Base-by-base conservation (phyloP, 2,329 filamentous ascomycete species). In the Harringtonia aguacate region DNA sequence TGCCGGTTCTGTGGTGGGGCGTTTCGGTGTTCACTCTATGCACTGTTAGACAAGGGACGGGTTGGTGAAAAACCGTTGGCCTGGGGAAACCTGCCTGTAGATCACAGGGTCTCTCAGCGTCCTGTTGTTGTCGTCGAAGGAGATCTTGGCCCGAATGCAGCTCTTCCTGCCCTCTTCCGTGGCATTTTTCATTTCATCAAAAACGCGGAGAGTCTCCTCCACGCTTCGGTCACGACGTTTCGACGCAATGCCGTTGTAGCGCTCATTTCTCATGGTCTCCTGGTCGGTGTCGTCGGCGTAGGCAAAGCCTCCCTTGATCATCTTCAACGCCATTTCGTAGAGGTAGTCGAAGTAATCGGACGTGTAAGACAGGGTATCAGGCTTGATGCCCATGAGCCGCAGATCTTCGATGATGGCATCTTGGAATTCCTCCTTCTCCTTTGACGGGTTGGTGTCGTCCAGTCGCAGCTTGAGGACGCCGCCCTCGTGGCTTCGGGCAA, bases 341-440 rank as follows among this genome's bases (percentile, higher is more conserved):
- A 98, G 76, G 61, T 89, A 75, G 57, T 95, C 79, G 62, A 98
- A 95, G 71, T 95, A 94, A 68, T 98, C 89, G 56, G 86, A 94
- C 3, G 92, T 95, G 68, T 90, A 94, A 17, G 86, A 86, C 47
- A 89, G 74, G 52, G 76, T 75, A 63, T 95, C 90, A 20, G 89
- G 86, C 65, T 84, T 86, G 63, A 98, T 86, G 27, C 89, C 90
- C 74, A 98, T 87, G 43, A 97, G 74, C 40, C 81, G 79, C 41
- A 95, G 75, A 63, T 98, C 92, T 67, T 95, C 84, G 33, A 95
- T 72, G 50, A 98, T 98, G 6, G 88, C 77, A 64, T 97, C 88
- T 61, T 97, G 83, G 61, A 83, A 98, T 67, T 97, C 92, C 61
- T 90, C 81, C 70, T 94, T 95, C 72, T 98, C 92, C 63, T 97